Percentiles rank a stretch among this genome's conserved stretches.
phyloP scores from a whole-genome alignment of 495 filamentous ascomycete genomes.

The Niebla homalea region DNA sequence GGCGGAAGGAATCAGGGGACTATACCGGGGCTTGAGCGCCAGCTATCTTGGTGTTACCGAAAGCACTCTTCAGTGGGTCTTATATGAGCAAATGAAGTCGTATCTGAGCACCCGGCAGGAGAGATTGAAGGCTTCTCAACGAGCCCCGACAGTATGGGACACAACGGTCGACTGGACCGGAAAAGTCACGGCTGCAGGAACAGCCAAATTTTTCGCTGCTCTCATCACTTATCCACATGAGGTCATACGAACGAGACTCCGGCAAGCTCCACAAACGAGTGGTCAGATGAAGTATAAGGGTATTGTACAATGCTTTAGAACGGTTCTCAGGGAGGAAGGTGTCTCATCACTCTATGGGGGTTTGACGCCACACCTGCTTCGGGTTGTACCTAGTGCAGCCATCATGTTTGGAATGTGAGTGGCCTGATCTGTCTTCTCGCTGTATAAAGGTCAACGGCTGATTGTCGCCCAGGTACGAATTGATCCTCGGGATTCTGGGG shows the following conservation, averaged over 20 bases:
- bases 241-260: constrained; percentile 40
- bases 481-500: constrained; percentile 43
- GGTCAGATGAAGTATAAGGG: constrained; percentile 42
- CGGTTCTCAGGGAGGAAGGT: constrained; percentile 42
- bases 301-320: constrained; percentile 39
- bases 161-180: constrained; percentile 34
- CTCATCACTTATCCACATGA: constrained; percentile 48
- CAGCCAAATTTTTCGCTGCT: constrained; percentile 43
- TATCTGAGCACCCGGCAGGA: constrained; percentile 30
- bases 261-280: constrained; percentile 35
- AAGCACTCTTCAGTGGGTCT: constrained; percentile 43
- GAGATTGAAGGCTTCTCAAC: constrained; percentile 22
- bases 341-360: constrained; percentile 44
- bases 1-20: constrained; percentile 37
- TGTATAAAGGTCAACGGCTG: background rate
- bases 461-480: constrained; percentile 40
- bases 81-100: constrained; percentile 46
- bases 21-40: constrained; percentile 42
- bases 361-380: constrained; percentile 43
- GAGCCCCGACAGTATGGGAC: constrained; percentile 31
- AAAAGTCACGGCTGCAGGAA: constrained; percentile 36
- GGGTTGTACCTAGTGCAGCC: constrained; percentile 67
- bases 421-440: background rate
- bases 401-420: constrained; percentile 84
- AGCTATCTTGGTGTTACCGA: constrained; percentile 44